Evolutionary conservation across 345 rosid species (phyloP).

Genomic region (Toxicodendron radicans): DNA sequence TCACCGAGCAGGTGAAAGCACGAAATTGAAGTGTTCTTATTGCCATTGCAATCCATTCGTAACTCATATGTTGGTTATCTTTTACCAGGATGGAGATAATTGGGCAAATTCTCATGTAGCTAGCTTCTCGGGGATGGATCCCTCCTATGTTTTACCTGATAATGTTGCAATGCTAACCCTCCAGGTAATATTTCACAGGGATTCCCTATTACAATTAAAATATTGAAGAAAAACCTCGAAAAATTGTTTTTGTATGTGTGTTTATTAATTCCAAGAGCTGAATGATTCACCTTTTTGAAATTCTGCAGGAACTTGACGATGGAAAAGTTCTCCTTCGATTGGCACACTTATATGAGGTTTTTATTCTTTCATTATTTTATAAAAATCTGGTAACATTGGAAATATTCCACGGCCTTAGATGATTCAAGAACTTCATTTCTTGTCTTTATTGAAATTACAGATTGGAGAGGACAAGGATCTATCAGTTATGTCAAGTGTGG

Average conservation of each 20-base stretch:
- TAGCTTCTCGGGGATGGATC: constrained; percentile 36
- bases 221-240: not conserved
- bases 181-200: constrained; percentile 26
- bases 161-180: constrained; percentile 44
- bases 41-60: not conserved
- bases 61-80: not conserved
- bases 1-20: constrained; percentile 24
- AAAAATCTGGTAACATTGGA: not conserved
- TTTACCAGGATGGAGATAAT: constrained; percentile 32
- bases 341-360: constrained; percentile 53
- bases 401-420: too few species aligned
- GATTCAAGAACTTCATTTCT: too few species aligned
- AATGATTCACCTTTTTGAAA: not conserved
- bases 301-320: constrained; percentile 44
- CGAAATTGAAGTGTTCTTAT: not conserved
- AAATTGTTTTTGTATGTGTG: not conserved
- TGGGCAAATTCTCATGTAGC: constrained; percentile 36
- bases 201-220: too few species aligned
- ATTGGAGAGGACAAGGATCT: constrained; percentile 82
- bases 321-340: constrained; percentile 48
- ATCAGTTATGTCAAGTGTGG: constrained; percentile 61
- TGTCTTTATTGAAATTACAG: constrained; percentile 28
- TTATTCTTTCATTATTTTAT: not conserved
- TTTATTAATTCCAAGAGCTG: not conserved
- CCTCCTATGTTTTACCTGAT: constrained; percentile 38